phyloP scores from a whole-genome alignment of 192 early-diverging fungal species.

The Coemansia sp. region DNA sequence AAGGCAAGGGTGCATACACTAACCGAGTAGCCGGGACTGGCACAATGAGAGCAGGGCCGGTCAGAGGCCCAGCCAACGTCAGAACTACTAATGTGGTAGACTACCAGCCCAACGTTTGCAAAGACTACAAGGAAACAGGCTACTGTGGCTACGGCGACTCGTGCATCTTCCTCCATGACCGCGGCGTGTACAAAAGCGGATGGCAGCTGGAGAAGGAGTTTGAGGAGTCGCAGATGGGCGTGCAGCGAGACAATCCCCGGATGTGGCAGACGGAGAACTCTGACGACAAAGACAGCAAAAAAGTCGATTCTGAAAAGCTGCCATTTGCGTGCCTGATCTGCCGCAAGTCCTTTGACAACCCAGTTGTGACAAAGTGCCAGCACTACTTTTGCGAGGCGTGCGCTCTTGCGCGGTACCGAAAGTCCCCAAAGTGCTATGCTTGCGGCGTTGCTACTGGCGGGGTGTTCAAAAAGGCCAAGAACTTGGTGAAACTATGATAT shows the following conservation, averaged over 20 bases:
- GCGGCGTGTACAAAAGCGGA: slow-evolving; percentile 93
- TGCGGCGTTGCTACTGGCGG: slow-evolving; percentile 84
- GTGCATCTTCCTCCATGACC: slow-evolving; percentile 97
- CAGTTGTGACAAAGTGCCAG: slow-evolving; percentile 86
- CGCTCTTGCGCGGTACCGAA: slow-evolving; percentile 79
- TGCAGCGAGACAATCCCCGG: slow-evolving; percentile 52
- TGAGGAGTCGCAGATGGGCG: slow-evolving; percentile 81
- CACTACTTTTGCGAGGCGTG: slow-evolving; percentile 98
- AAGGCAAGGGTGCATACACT: slow-evolving; percentile 68
- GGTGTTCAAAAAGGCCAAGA: slow-evolving; percentile 77
- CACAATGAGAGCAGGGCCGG: slow-evolving; percentile 55
- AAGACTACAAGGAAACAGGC: slow-evolving; percentile 97
- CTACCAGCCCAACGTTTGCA: slow-evolving; percentile 98
- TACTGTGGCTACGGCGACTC: slow-evolving; percentile 98
- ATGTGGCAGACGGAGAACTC: slow-evolving; percentile 50
- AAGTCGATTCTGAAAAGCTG: slow-evolving; percentile 68
- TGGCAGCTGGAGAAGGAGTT: slow-evolving; percentile 98
- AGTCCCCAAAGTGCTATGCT: slow-evolving; percentile 86
- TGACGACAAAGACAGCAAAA: slow-evolving; percentile 23
- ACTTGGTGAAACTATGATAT: slow-evolving; percentile 2
- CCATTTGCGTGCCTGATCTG: slow-evolving; percentile 98
- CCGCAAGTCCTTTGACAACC: slow-evolving; percentile 80
- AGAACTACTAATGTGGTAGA: slow-evolving; percentile 65
- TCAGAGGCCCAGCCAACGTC: slow-evolving; percentile 43
- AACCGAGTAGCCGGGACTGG: slow-evolving; percentile 62